phyloP scores from a whole-genome alignment of 1,284 basidiomycete species.

The Cutaneotrichosporon sp. region DNA sequence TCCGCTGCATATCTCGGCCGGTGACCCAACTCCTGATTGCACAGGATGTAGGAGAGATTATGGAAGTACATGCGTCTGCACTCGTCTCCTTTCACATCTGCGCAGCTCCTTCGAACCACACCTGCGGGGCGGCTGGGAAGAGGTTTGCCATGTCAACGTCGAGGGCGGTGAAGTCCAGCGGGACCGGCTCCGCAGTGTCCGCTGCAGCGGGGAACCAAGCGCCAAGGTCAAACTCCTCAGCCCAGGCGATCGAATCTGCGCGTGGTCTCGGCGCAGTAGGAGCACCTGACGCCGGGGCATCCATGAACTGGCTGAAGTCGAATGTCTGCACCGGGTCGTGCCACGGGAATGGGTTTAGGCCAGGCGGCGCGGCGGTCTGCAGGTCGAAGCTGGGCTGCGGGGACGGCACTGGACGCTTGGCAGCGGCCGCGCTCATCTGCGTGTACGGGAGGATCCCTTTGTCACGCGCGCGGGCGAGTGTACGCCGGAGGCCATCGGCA shows the following conservation, averaged over 20 bases:
- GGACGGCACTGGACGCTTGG: conserved; percentile 1
- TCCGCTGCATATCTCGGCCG: no score
- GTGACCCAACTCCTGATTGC: no score
- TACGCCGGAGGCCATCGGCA: conserved; percentile 20
- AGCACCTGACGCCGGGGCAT: neutral
- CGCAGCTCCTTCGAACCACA: no score
- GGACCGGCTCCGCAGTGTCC: conserved; percentile 1
- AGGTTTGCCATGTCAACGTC: conserved; percentile 25
- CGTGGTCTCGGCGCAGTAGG: neutral
- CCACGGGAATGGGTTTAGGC: conserved; percentile 27
- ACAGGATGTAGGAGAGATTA: no score
- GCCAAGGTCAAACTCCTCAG: conserved; percentile 21
- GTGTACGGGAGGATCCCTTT: conserved; percentile 22
- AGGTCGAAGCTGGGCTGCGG: conserved; percentile 8
- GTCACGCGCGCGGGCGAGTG: conserved; percentile 19
- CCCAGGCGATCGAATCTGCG: conserved; percentile 5
- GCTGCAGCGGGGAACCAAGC: conserved; percentile 22
- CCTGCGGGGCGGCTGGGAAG: conserved; percentile 27
- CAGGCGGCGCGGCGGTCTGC: conserved; percentile 8
- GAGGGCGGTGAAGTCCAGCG: conserved; percentile 14
- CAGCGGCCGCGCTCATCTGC: conserved; percentile 12
- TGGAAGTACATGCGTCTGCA: no score
- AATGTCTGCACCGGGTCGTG: conserved; percentile 18
- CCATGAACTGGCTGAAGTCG: neutral
- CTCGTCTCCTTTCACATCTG: no score